Conservation (phyloP, 2,329 filamentous ascomycete species). For the Metarhizium anisopliae region DNA sequence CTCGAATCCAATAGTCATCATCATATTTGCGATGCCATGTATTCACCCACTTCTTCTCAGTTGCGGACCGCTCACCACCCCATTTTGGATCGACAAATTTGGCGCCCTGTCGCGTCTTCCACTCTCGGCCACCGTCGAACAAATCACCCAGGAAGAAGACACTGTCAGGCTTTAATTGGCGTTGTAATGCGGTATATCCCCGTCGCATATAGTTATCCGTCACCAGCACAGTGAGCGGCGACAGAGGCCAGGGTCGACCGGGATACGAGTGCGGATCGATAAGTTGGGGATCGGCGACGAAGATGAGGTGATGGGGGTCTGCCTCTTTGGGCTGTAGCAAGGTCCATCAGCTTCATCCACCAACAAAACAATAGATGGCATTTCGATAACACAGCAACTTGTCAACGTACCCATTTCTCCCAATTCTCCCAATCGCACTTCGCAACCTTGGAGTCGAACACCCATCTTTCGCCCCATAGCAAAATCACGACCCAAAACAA, state of each 20-base stretch:
- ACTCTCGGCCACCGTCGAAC: conserved; percentile 93
- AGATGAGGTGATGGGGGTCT: conserved; percentile 71
- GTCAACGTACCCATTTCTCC: conserved; percentile 75
- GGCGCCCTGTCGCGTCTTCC: conserved; percentile 61
- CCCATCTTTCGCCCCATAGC: conserved; percentile 76
- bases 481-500: conserved; percentile 67
- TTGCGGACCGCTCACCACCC: conserved; percentile 40
- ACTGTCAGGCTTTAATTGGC: conserved; percentile 70
- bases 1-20: conserved; percentile 73
- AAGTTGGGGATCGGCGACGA: conserved; percentile 85
- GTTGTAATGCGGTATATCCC: conserved; percentile 71
- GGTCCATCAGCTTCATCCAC: neutral
- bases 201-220: conserved; percentile 87
- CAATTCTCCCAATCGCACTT: conserved; percentile 76
- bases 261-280: conserved; percentile 95
- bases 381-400: neutral
- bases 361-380: neutral
- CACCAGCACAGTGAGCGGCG: conserved; percentile 45
- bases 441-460: conserved; percentile 62
- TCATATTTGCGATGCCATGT: conserved; percentile 68
- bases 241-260: conserved; percentile 57
- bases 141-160: conserved; percentile 88
- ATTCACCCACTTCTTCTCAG: conserved; percentile 48
- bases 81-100: conserved; percentile 49
- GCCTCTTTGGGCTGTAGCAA: conserved; percentile 62